phyloP scores from a whole-genome alignment of 2,329 filamentous ascomycete genomes.

The Aspergillus pseudotamarii region DNA sequence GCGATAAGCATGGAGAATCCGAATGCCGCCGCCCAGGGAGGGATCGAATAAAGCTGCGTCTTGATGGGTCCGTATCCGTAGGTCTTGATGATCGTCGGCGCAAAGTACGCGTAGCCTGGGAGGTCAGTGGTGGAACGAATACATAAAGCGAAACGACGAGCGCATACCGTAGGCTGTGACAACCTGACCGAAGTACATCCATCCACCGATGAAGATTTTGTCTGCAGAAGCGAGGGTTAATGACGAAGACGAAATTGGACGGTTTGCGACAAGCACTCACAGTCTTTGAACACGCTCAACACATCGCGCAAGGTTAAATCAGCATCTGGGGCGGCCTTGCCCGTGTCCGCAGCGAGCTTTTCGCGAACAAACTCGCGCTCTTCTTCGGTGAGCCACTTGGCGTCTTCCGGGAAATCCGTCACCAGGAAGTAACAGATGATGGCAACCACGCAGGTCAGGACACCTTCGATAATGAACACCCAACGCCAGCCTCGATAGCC shows the following conservation, averaged over 20 bases:
- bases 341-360: constrained; percentile 69
- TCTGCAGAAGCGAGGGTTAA: constrained; percentile 25
- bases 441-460: constrained; percentile 63
- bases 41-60: constrained; percentile 56
- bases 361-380: constrained; percentile 55
- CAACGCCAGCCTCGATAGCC: constrained; percentile 61
- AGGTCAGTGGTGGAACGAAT: constrained; percentile 14
- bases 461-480: constrained; percentile 65
- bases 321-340: constrained; percentile 65
- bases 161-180: constrained; percentile 69
- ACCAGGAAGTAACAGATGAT: constrained; percentile 66
- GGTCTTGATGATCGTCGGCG: constrained; percentile 69
- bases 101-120: constrained; percentile 72
- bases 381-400: constrained; percentile 67
- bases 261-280: constrained; percentile 29
- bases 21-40: constrained; percentile 73
- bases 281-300: constrained; percentile 68
- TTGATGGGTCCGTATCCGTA: constrained; percentile 63
- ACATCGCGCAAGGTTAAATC: constrained; percentile 63
- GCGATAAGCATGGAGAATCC: constrained; percentile 77
- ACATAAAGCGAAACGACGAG: neutral
- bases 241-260: neutral
- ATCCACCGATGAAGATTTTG: constrained; percentile 71
- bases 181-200: constrained; percentile 82
- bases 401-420: constrained; percentile 74